A percentile compares a stretch with the other conserved stretches of the same genome.
Evolutionary conservation across 768 basidiomycete genomes (phyloP).

Genomic region (Agrocybe chaxingu): DNA sequence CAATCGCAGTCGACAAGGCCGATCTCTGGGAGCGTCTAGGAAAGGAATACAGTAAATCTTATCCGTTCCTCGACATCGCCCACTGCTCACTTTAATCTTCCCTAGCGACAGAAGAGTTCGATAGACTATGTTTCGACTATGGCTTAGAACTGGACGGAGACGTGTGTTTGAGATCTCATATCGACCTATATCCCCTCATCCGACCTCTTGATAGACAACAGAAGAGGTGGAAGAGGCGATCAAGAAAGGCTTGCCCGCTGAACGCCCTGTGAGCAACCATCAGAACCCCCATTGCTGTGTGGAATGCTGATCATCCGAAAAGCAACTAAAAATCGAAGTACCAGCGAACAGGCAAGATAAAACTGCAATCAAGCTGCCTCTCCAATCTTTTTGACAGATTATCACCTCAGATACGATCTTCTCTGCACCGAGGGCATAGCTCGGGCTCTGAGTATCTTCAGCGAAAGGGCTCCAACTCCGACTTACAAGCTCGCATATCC

Average conservation of each 20-base stretch:
- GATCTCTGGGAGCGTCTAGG: conserved; percentile 90
- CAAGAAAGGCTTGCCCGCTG: conserved; percentile 81
- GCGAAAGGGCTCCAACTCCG: conserved; percentile 65
- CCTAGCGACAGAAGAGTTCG: conserved; percentile 90
- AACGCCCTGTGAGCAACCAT: conserved; percentile 62
- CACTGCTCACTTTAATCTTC: conserved; percentile 16
- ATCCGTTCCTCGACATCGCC: neutral
- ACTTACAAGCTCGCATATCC: conserved; percentile 74
- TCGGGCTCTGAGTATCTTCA: conserved; percentile 79
- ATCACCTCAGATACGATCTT: conserved; percentile 79
- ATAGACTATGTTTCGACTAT: conserved; percentile 94
- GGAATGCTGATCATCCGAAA: conserved; percentile 4
- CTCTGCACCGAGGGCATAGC: conserved; percentile 97
- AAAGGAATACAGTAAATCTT: conserved; percentile 64
- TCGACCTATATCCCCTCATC: neutral
- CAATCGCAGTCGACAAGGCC: conserved; percentile 91
- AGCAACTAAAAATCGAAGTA: conserved; percentile 99
- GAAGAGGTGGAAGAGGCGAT: conserved; percentile 78
- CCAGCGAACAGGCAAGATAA: conserved; percentile 85
- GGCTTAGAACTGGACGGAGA: conserved; percentile 98
- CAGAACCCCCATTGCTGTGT: neutral
- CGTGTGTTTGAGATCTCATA: conserved; percentile 44
- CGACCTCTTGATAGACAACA: conserved; percentile 62
- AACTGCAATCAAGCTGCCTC: conserved; percentile 1
- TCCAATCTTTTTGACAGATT: conserved; percentile 6